Conservation (phyloP, 495 filamentous ascomycete genomes). For the Aspergillus wentii region DNA sequence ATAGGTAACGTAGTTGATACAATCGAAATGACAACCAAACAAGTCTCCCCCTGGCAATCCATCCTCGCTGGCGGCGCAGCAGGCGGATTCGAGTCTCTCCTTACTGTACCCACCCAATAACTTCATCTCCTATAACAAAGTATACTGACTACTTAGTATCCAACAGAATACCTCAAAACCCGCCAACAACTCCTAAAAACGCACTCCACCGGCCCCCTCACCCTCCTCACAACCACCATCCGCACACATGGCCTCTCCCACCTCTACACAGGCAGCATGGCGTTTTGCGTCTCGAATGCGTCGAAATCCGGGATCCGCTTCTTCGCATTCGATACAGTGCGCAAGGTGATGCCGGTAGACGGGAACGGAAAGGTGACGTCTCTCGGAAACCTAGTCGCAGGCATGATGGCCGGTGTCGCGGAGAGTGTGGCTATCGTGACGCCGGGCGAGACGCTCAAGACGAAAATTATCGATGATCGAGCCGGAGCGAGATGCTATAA, state of each 20-base stretch:
- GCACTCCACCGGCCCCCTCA: not conserved
- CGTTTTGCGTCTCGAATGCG: conserved; percentile 17
- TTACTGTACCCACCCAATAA: conserved; percentile 6
- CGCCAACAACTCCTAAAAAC: conserved; percentile 13
- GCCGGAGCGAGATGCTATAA: conserved; percentile 11
- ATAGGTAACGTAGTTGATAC: too few relatives aligned
- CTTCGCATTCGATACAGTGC: conserved; percentile 15
- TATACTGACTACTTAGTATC: conserved; percentile 6
- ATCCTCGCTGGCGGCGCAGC: conserved; percentile 17
- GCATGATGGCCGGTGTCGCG: conserved; percentile 20
- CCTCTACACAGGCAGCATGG: conserved; percentile 16
- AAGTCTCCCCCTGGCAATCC: conserved; percentile 15
- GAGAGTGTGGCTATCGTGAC: conserved; percentile 23
- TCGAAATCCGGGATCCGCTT: conserved; percentile 17
- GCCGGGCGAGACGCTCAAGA: conserved; percentile 26
- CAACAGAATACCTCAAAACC: conserved; percentile 19
- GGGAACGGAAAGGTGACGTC: conserved; percentile 3
- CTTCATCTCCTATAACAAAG: not conserved
- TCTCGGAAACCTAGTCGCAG: conserved; percentile 14
- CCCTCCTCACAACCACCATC: conserved; percentile 8
- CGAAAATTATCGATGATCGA: conserved; percentile 25
- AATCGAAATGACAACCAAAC: too few relatives aligned
- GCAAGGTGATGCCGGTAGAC: conserved; percentile 11
- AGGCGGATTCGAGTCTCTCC: conserved; percentile 13
- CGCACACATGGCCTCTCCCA: conserved; percentile 10